phyloP scores from a whole-genome alignment of 2,329 filamentous ascomycete species.

The Diplocarpon rosae region DNA sequence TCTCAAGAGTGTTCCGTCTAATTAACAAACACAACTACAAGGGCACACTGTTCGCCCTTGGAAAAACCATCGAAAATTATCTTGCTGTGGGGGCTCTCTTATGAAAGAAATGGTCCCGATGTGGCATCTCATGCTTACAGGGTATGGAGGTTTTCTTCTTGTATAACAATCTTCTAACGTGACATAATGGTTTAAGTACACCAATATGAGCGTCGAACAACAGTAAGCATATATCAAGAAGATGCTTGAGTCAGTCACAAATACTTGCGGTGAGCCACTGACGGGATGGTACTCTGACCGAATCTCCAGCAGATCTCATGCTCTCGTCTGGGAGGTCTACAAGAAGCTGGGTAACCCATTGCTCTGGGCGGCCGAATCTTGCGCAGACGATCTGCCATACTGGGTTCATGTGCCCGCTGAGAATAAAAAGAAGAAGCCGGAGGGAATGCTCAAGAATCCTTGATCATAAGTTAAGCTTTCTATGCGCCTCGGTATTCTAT shows the following conservation, averaged over 20 bases:
- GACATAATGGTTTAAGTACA: slow-evolving; percentile 31
- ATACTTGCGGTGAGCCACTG: slow-evolving; percentile 27
- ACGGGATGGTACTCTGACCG: slow-evolving; percentile 30
- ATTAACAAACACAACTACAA: slow-evolving; percentile 33
- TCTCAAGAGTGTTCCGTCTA: slow-evolving; percentile 32
- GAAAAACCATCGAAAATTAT: slow-evolving; percentile 31
- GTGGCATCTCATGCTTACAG: slow-evolving; percentile 32
- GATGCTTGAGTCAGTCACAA: slow-evolving; percentile 28
- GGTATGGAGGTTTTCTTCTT: not conserved
- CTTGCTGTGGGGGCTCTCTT: slow-evolving; percentile 31
- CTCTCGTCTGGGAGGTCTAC: slow-evolving; percentile 37
- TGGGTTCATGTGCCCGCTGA: slow-evolving; percentile 43
- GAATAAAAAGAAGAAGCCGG: slow-evolving; percentile 28
- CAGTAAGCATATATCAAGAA: slow-evolving; percentile 32
- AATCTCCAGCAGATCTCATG: slow-evolving; percentile 31
- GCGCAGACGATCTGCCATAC: slow-evolving; percentile 44
- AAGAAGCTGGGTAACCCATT: slow-evolving; percentile 41
- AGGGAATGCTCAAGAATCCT: slow-evolving; percentile 43
- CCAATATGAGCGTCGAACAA: slow-evolving; percentile 29
- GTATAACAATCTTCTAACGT: not conserved
- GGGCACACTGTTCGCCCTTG: slow-evolving; percentile 33
- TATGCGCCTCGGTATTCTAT: too few species aligned
- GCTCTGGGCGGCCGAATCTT: slow-evolving; percentile 38
- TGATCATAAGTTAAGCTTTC: slow-evolving; percentile 33
- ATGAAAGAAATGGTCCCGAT: slow-evolving; percentile 32